A percentile compares a stretch with the other conserved stretches of the same genome.
Evolutionary conservation across 1,139 yeast genomes (phyloP).

Genomic region (Spencermartinsiella ligniputridi): DNA sequence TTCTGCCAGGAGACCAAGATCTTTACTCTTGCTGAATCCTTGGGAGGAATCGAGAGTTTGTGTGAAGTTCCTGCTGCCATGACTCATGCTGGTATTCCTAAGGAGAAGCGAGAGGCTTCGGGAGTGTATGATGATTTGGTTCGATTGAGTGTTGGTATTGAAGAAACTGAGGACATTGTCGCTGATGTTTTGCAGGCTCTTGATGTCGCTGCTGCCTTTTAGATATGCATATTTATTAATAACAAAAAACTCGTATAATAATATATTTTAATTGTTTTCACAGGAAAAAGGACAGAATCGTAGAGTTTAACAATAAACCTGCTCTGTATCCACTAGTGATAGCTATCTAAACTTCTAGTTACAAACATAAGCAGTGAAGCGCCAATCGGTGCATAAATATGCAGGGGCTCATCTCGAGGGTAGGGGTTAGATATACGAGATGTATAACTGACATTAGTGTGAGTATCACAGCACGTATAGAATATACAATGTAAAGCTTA

Average conservation of each 20-base stretch:
- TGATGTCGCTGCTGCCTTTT: constrained; percentile 32
- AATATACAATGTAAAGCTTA: too few relatives aligned
- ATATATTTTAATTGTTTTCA: too few relatives aligned
- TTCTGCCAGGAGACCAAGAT: constrained; percentile 72
- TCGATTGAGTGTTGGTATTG: constrained; percentile 84
- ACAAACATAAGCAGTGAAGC: background rate
- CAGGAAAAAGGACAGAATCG: too few relatives aligned
- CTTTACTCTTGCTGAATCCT: constrained; percentile 83
- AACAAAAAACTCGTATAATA: too few relatives aligned
- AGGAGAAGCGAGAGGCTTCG: constrained; percentile 69
- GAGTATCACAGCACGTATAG: too few relatives aligned
- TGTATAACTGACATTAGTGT: too few relatives aligned
- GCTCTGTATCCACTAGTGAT: too few relatives aligned
- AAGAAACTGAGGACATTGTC: constrained; percentile 73
- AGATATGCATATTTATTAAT: background rate
- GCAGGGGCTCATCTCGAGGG: background rate
- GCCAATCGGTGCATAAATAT: background rate
- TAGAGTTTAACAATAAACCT: too few relatives aligned
- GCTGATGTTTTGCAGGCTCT: constrained; percentile 73
- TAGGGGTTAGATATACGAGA: too few relatives aligned
- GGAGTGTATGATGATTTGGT: constrained; percentile 82
- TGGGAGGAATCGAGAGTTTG: constrained; percentile 86
- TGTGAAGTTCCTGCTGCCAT: constrained; percentile 86
- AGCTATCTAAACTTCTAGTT: too few relatives aligned
- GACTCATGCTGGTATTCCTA: constrained; percentile 92